Base-by-base conservation (phyloP, 768 basidiomycete species). In the Suillus weaverae region DNA sequence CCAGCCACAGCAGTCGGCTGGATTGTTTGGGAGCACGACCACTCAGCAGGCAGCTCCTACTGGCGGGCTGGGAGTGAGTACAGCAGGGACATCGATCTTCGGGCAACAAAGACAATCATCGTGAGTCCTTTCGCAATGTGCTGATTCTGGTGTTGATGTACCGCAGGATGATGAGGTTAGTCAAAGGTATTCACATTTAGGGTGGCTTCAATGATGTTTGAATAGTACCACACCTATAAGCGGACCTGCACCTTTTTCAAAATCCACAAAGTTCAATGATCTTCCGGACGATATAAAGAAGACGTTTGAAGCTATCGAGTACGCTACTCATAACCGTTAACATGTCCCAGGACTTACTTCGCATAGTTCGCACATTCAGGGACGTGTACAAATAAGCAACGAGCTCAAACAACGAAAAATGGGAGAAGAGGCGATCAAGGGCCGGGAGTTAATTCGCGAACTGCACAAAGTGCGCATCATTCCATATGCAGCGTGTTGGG, bases 231-330 rank as follows among this genome's bases (percentile, higher is more conserved):
- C 76, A 2, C 73, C 76, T 26, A 64, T 71, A 64, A 69, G 68
- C 4, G 76, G 74, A 8, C 73, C 71, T 22, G 66, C 71, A 39
- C 16, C 74, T 22, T 79, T 81, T 50, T 80, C 80, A 35, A 83
- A 79, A 63, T 79, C 81, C 0, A 91, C 91, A 0, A 94, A 92
- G 71, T 94, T 92, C 75, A 94, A 94, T 62, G 92, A 94, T 72
- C 76, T 94, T 4, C 87, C 90, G 1, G 91, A 94, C 60, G 81
- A 86, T 3, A 66, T 88, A 26, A 90, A 86, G 76, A 86, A 77
- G 66, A 80, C 76, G 5, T 79, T 94, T 20, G 92, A 93, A 70
- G 73, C 74, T 44, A 84, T 94, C 50, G 92, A 94, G 92, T 94
- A 68, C 64, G 86, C 56, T 20, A 38, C 50, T 59, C 41, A 43